Conservation (phyloP, 2,329 filamentous ascomycete genomes). For the Monosporascus sp. region DNA sequence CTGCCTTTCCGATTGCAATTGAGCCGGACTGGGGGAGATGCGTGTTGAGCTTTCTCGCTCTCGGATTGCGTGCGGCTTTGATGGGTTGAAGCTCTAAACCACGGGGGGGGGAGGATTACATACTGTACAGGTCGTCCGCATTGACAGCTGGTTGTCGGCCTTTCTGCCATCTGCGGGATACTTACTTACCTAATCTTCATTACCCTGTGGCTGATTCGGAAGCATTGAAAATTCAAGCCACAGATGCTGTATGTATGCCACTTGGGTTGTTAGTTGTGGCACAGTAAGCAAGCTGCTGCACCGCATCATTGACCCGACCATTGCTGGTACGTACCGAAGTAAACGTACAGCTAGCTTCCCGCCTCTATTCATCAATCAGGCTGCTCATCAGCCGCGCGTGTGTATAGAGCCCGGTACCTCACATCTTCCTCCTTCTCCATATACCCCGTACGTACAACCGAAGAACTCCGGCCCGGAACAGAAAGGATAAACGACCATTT, state of each 20-base stretch:
- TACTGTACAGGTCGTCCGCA: constrained; percentile 1
- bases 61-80: constrained; percentile 7
- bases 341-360: neutral
- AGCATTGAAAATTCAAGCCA: neutral
- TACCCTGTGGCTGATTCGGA: neutral
- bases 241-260: too few species aligned
- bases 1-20: constrained; percentile 24
- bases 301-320: neutral
- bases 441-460: too few species aligned
- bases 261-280: neutral
- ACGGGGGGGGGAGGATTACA: too few species aligned
- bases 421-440: too few species aligned
- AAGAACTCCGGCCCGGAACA: too few species aligned
- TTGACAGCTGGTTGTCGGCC: constrained; percentile 7
- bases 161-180: neutral
- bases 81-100: constrained; percentile 20
- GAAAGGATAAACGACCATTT: too few species aligned
- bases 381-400: constrained; percentile 38
- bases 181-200: too few species aligned
- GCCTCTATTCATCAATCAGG: constrained; percentile 21
- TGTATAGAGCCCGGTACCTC: too few species aligned
- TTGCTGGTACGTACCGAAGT: constrained; percentile 13
- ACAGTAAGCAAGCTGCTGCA: too few species aligned
- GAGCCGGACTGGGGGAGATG: constrained; percentile 1
- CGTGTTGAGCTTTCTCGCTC: constrained; percentile 9